Base-by-base conservation (phyloP, 2,329 filamentous ascomycete genomes). In the Pseudonectria buxi region DNA sequence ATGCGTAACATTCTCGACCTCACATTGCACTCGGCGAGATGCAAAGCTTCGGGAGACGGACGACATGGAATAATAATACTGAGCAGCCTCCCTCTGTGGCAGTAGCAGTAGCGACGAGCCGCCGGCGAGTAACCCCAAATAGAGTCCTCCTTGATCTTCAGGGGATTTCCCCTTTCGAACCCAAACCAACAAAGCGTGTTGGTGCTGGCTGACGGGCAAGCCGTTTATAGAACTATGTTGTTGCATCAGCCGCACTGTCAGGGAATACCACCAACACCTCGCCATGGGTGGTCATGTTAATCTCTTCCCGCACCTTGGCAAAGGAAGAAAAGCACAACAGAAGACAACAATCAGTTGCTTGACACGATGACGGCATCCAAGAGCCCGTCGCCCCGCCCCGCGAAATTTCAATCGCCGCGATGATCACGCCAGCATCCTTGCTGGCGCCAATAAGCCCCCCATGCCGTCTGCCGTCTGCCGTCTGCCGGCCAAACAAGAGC, bases 391-490 rank as follows among this genome's bases (percentile, higher is more conserved):
- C 16, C 29, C 34, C 41, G 33, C 30, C 30, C 14, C 35, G 33
- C 24, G 40, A 53, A 51, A 55, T 55, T 55, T 54, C 44, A 51
- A 55, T 55, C 49, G 49, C 40, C 52, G 43, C 33, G 38, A 38
- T 28, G 49, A 52, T 53, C 51, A 24, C 24, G 13, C 25, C 28
- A 26, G 16, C 14, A 32, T 26, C 39, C 30, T 34, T 18, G 34
- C 31, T 31, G 24, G 13, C 36, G 26, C 27, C 28, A 22, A 18
- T 31, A 32, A 35, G 28, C 30, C 37, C 37, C 37, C 40, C 28
- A 14, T 9, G 22, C 15, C 18, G 28, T 27, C 31, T 28, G 28
- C 28, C 25, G 28, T 28, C 35, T 44, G 36, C 42, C 37, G 45
- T 45, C 45, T 45, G 33, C 40, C 35, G 39, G 32, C 44, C 36